Base-by-base conservation (phyloP, 202 grass and related monocot genomes). In the Hordeum pubiflorum region DNA sequence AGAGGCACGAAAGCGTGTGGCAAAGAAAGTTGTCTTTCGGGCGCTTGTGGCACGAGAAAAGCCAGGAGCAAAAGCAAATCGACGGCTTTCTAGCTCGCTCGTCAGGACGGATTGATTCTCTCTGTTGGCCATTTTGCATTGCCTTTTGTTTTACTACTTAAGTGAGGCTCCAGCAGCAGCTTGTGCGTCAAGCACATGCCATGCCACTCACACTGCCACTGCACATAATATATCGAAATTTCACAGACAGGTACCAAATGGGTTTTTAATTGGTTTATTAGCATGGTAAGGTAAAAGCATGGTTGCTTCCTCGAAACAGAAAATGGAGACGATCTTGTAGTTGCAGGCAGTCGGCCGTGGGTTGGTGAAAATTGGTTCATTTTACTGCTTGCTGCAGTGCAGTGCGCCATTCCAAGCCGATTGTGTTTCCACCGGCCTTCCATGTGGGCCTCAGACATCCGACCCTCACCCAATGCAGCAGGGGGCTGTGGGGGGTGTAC, bases 21-120 rank as follows among this genome's bases (percentile, higher is more conserved):
- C 39, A 10, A 58, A 43, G 58, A 88, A 88, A 77, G 82, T 58
- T n/a, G 65, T 32, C 72, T 67, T 86, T 82, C 48, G 21, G 36
- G 48, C 66, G 87, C 52, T 73, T 77, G 58, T 32, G 83, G 27
- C 73, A 60, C 32, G 74, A 58, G 14, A 57, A 85, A 79, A 60
- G 66, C 21, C 14, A 43, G 12, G 1, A 13, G 64, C 80, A 26
- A 70, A 84, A 81, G 79, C 32, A 31, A n/a, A 64, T 8, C 9
- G 60, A 75, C 2, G 69, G 68, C 81, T 83, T 80, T 84, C 29
- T 50, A 69, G 34, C 64, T 65, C 10, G 21, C 34, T 63, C 24
- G 8, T 63, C 52, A 64, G 55, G 41, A 37, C 50, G 23, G 74
- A 86, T 82, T 78, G 79, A 86, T 82, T 78, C 67, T 22, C 7